Conservation (phyloP, 768 basidiomycete genomes). For the Rickenella mellea region DNA sequence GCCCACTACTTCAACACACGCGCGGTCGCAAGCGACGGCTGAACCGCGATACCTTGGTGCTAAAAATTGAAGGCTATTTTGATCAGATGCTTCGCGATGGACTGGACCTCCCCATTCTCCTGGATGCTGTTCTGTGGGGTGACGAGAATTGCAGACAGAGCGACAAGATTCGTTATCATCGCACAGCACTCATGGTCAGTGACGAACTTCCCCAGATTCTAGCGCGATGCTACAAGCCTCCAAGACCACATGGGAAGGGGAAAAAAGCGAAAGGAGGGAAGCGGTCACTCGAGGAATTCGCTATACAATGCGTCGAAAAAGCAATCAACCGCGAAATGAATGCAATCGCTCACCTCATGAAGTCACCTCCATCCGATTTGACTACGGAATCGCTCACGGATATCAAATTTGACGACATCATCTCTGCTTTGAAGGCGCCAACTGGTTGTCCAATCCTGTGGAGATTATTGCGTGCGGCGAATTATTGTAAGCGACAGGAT, state of each 20-base stretch:
- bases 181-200: conserved; percentile 16
- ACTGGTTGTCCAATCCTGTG: no score
- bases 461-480: no score
- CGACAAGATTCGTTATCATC: conserved; percentile 13
- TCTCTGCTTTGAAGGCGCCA: no score
- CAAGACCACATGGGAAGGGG: no score
- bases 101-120: conserved; percentile 18
- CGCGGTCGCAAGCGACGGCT: no score
- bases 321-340: conserved; percentile 11
- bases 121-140: conserved; percentile 25
- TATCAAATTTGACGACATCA: conserved; percentile 7
- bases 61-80: no score
- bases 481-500: no score
- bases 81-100: no score
- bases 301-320: conserved; percentile 8
- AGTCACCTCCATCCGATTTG: conserved; percentile 8
- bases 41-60: no score
- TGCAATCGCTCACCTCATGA: conserved; percentile 3
- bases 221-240: conserved; percentile 19
- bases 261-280: conserved; percentile 11
- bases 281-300: conserved; percentile 15
- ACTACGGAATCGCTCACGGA: conserved; percentile 12
- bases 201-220: conserved; percentile 17
- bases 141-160: conserved; percentile 15
- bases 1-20: no score